Conservation (phyloP, 1,284 basidiomycete species). For the Cutaneotrichosporon sp. region DNA sequence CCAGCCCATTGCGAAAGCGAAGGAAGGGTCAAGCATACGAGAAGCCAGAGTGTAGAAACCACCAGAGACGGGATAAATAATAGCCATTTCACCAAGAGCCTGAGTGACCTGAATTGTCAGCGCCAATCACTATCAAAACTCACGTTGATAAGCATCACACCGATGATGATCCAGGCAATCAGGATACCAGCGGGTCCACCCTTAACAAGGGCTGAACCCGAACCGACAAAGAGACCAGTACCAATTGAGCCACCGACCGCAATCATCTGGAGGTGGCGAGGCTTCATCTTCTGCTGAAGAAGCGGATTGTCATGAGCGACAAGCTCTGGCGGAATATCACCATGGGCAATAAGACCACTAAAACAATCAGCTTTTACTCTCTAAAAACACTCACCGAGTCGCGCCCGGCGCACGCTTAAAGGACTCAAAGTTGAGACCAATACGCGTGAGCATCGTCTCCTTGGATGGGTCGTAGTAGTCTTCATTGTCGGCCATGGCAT, state of each 20-base stretch:
- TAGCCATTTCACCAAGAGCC: slow-evolving; percentile 55
- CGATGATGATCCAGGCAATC: slow-evolving; percentile 50
- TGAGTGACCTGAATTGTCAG: slow-evolving; percentile 38
- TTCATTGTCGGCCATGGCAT: slow-evolving; percentile 1
- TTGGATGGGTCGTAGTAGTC: slow-evolving; percentile 52
- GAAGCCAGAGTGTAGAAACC: slow-evolving; percentile 55
- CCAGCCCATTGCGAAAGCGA: slow-evolving; percentile 51
- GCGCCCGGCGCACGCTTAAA: slow-evolving; percentile 55
- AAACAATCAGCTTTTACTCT: background rate
- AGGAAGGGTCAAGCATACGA: slow-evolving; percentile 46
- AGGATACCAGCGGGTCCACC: slow-evolving; percentile 57
- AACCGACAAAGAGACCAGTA: slow-evolving; percentile 55
- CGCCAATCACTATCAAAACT: background rate
- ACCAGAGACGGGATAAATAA: slow-evolving; percentile 55
- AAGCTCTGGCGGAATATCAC: slow-evolving; percentile 38
- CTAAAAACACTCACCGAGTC: slow-evolving; percentile 33
- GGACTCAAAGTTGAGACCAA: slow-evolving; percentile 51
- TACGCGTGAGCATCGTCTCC: slow-evolving; percentile 49
- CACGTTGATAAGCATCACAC: slow-evolving; percentile 28
- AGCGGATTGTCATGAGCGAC: slow-evolving; percentile 43
- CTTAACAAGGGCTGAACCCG: slow-evolving; percentile 53
- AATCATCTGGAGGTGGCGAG: slow-evolving; percentile 50
- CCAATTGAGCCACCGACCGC: slow-evolving; percentile 58
- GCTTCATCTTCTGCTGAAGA: slow-evolving; percentile 54
- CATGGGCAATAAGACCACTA: slow-evolving; percentile 42